Evolutionary conservation across 306 rosid species (phyloP).

Genomic region (Pyrus communis): DNA sequence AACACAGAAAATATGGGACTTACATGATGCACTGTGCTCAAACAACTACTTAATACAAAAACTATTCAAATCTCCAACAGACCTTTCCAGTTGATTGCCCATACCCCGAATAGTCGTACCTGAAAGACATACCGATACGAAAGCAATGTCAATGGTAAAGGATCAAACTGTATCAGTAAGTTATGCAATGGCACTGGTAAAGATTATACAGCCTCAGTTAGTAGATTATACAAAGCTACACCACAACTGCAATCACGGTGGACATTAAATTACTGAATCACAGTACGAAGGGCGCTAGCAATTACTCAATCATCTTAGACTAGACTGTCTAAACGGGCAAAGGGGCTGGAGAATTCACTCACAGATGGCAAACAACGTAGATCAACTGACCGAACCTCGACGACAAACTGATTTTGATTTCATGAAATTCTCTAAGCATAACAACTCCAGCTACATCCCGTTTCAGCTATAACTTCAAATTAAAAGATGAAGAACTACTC

Average conservation of each 20-base stretch:
- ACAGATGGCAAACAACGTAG: slow-evolving; percentile 1
- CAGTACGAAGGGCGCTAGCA: neutral
- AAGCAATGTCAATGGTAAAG: neutral
- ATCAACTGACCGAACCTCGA: slow-evolving; percentile 2
- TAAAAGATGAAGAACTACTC: neutral
- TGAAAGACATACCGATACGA: slow-evolving; percentile 28
- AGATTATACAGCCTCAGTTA: neutral
- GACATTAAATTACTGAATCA: slow-evolving; percentile 2
- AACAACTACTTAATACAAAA: neutral
- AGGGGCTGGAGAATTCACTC: neutral
- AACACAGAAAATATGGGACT: slow-evolving; percentile 21
- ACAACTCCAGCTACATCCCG: neutral
- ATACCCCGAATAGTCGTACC: slow-evolving; percentile 94
- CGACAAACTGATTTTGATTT: neutral
- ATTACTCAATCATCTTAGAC: neutral
- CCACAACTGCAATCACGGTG: neutral
- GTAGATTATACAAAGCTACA: neutral
- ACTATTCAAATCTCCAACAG: slow-evolving; percentile 24
- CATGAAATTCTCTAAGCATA: neutral
- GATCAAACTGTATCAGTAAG: neutral
- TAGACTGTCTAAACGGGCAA: neutral
- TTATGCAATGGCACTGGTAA: neutral
- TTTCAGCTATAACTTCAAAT: slow-evolving; percentile 1
- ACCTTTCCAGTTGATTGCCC: slow-evolving; percentile 98
- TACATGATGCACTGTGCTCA: slow-evolving; percentile 15